A percentile compares a stretch with the other conserved stretches of the same genome.
Conservation (phyloP, 2,329 filamentous ascomycete species). For the Trichophyton simii region DNA sequence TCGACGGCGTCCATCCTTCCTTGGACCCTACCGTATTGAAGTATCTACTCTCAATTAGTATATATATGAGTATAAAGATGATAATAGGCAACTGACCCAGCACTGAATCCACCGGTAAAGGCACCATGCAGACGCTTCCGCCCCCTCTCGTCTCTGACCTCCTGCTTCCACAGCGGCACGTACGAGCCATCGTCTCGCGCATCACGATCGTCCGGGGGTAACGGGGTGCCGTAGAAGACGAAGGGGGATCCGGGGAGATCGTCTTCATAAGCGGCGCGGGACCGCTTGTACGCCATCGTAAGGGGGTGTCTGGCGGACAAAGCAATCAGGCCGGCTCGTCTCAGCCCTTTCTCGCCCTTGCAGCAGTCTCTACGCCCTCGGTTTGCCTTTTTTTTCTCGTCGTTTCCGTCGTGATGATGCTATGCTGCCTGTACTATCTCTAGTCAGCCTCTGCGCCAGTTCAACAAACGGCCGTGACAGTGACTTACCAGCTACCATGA, state of each 20-base stretch:
- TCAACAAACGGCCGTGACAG: too few relatives aligned
- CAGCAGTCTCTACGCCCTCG: too few relatives aligned
- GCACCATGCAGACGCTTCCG: constrained; percentile 86
- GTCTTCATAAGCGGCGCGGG: constrained; percentile 63
- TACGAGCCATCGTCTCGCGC: constrained; percentile 82
- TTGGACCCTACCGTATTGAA: constrained; percentile 98
- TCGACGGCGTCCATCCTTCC: constrained; percentile 88
- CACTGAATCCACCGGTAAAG: constrained; percentile 93
- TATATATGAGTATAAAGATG: too few relatives aligned
- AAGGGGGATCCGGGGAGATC: constrained; percentile 58
- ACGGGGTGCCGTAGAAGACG: constrained; percentile 68
- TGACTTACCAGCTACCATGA: not conserved
- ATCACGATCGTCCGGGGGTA: constrained; percentile 64
- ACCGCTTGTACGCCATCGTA: constrained; percentile 65
- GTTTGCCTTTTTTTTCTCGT: too few relatives aligned
- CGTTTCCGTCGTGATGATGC: too few relatives aligned
- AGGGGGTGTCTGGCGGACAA: not conserved
- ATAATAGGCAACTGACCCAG: constrained; percentile 52
- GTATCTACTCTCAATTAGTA: constrained; percentile 47
- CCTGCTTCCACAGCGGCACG: constrained; percentile 95
- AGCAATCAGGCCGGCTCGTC: not conserved
- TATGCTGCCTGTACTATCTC: too few relatives aligned
- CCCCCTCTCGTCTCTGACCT: constrained; percentile 84
- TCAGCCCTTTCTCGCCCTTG: not conserved
- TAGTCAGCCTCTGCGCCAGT: too few relatives aligned